Base-by-base conservation (phyloP, 78 protist species). In the Dictyostelium capitatum region DNA sequence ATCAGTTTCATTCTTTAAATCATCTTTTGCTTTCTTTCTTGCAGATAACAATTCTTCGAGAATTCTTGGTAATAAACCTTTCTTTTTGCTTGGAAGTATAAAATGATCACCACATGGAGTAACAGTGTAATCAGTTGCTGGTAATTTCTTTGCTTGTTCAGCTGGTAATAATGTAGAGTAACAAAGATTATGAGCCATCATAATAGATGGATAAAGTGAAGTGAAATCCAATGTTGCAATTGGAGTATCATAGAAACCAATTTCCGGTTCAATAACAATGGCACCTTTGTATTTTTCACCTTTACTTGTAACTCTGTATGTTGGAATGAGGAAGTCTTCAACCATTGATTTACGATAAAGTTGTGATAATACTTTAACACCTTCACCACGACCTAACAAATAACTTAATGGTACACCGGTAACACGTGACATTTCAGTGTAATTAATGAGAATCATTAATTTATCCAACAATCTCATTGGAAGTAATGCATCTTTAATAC, bases 151-250 rank as follows among this genome's bases (percentile, higher is more conserved):
- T 14, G 43, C 78, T 30, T 78, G 11, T 5, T 67, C 92, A 23
- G 73, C 72, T 32, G 64, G 25, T 37, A 98, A 20, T 9, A 98
- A 95, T 3, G 99, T 99, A 6, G 99, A 91, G 80, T 99, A 99
- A 94, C 99, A 99, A 37, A 99, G 96, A 89, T 99, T 99, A 90
- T 99, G 99, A 11, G 99, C 99, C 98, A 99, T 98, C 99, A 99
- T 99, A 89, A 99, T 99, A 10, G 99, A 98, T 25, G 99, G 99
- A 92, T 99, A 99, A 65, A 99, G 98, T 72, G 99, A 97, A 12
- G 99, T 91, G 82, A 99, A 99, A 91, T 99, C 99, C 59, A 99
- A 97, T 1, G 99, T 98, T 20, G 99, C 97, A 14, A 99, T 97
- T 19, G 99, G 99, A 37, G 3, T 12, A n/a, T 89, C 89, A 81